Percentiles rank a stretch among this genome's conserved stretches.
phyloP scores from a whole-genome alignment of 164 flowering plant species.

The Chimonanthus salicifolius region DNA sequence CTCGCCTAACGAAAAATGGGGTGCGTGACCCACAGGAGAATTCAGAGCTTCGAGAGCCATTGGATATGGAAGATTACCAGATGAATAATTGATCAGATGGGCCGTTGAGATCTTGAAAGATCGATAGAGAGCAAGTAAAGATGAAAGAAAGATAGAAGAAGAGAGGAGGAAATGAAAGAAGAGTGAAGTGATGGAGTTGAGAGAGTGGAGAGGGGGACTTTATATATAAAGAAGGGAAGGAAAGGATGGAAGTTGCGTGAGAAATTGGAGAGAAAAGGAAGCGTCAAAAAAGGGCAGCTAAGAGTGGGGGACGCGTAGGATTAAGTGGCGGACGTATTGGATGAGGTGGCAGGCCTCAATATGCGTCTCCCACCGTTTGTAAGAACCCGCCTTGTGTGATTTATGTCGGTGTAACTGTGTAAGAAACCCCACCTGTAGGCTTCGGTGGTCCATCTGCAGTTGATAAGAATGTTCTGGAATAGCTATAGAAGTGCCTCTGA shows the following conservation, averaged over 20 bases:
- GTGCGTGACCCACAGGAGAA: slow-evolving; percentile 27
- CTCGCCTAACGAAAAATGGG: slow-evolving; percentile 1
- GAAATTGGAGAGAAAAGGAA: slow-evolving; percentile 17
- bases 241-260: slow-evolving; percentile 40
- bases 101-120: too few species aligned
- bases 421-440: too few species aligned
- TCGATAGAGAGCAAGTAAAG: neutral
- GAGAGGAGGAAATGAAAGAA: neutral
- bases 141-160: neutral
- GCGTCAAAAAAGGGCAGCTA: neutral
- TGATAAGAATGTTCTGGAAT: too few species aligned
- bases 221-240: neutral
- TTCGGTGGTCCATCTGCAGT: too few species aligned
- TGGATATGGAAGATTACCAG: neutral
- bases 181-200: neutral
- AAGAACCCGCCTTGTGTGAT: too few species aligned
- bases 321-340: neutral
- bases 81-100: neutral
- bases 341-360: too few species aligned
- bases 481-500: too few species aligned
- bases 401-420: too few species aligned
- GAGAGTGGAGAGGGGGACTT: neutral
- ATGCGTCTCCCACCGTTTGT: too few species aligned
- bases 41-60: slow-evolving; percentile 50
- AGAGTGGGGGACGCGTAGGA: too few species aligned